phyloP scores from a whole-genome alignment of 176 grass and related monocot species.

The Avena sativa region DNA sequence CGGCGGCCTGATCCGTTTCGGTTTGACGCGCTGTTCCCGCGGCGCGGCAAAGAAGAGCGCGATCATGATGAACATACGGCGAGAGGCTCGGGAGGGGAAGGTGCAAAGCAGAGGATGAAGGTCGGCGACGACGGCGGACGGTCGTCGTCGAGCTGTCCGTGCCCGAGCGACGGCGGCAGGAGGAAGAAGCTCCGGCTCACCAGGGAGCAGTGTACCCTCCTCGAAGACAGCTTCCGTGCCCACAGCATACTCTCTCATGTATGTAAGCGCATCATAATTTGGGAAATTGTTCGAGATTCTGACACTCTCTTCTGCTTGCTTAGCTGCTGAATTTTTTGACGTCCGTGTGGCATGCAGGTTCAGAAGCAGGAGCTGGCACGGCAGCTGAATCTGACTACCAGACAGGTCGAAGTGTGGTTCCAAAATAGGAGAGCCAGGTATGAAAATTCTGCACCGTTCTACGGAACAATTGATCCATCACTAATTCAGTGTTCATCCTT shows the following conservation, averaged over 20 bases:
- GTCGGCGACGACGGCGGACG: neutral
- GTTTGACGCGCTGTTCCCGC: constrained; percentile 46
- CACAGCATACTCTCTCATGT: constrained; percentile 72
- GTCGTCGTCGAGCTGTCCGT: neutral
- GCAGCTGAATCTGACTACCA: constrained; percentile 63
- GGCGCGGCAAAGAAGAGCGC: constrained; percentile 34
- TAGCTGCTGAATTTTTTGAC: neutral
- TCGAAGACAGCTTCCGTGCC: constrained; percentile 64
- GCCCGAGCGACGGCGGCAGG: constrained; percentile 13
- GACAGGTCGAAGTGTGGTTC: constrained; percentile 95
- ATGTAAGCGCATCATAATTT: neutral
- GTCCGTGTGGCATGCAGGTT: constrained; percentile 44
- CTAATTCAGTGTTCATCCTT: neutral
- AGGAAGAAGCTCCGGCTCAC: constrained; percentile 83
- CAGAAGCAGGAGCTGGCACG: constrained; percentile 67
- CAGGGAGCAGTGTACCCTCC: constrained; percentile 59
- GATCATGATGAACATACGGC: neutral
- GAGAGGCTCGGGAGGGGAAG: neutral
- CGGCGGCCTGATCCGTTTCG: constrained; percentile 11
- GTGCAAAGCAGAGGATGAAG: neutral
- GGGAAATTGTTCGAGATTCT: too few relatives aligned
- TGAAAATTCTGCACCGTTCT: neutral
- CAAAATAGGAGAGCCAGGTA: constrained; percentile 94
- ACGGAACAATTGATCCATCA: neutral
- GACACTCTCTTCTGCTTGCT: neutral